These are phyloP conservation scores for Metschnikowia corniflorae DNA, from an alignment of 805 yeast genomes.

Conservation along the genomic window DNA sequence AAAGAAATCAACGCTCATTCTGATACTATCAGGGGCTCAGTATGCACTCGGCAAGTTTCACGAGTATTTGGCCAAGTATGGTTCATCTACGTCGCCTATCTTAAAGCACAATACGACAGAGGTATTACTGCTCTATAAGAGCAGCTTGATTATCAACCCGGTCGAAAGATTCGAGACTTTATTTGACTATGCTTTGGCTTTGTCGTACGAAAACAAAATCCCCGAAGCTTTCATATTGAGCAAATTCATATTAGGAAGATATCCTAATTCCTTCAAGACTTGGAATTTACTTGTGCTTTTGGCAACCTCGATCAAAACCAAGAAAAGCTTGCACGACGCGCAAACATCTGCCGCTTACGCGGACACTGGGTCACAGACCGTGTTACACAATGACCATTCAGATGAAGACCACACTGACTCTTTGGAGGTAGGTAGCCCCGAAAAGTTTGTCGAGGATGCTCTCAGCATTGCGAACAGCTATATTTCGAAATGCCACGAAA, in stretches of 20 bases:
- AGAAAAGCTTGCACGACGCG: neutral
- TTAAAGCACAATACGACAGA: constrained; percentile 18
- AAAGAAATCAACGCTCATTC: constrained; percentile 26
- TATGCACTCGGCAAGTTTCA: constrained; percentile 31
- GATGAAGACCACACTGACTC: neutral
- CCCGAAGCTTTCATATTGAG: constrained; percentile 43
- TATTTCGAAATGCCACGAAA: constrained; percentile 26
- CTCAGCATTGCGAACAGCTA: constrained; percentile 39
- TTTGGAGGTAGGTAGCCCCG: constrained; percentile 14
- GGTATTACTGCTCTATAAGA: constrained; percentile 29
- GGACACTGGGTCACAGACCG: neutral
- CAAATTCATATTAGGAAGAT: constrained; percentile 46
- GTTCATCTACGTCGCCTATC: constrained; percentile 20
- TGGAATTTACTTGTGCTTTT: constrained; percentile 67
- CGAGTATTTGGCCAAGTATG: constrained; percentile 26
- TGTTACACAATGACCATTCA: neutral
- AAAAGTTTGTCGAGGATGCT: constrained; percentile 53
- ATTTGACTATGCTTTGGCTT: constrained; percentile 44
- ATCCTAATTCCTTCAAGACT: constrained; percentile 54
- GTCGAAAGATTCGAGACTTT: constrained; percentile 29
- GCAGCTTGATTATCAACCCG: constrained; percentile 34
- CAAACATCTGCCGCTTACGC: neutral
- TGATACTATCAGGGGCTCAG: constrained; percentile 36
- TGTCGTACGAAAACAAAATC: constrained; percentile 43
- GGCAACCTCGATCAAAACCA: constrained; percentile 57